These are phyloP conservation scores for Colletotrichum orbiculare DNA, from an alignment of 2,329 filamentous ascomycete genomes.

Conservation along the genomic window DNA sequence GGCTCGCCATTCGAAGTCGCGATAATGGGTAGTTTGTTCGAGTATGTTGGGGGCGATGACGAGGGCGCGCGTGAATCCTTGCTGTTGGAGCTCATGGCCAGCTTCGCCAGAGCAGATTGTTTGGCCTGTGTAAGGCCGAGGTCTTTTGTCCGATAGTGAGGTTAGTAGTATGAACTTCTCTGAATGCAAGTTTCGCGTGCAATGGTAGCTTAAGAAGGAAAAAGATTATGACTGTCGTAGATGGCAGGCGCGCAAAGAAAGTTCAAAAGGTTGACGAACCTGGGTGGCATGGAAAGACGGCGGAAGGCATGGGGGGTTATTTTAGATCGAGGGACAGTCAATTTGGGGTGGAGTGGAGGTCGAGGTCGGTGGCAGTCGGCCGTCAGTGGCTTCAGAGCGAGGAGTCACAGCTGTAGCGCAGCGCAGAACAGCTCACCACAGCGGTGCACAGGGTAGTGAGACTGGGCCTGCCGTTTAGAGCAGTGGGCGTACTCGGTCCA, in stretches of 20 bases:
- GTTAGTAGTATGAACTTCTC: slow-evolving; percentile 13
- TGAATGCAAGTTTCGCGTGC: neutral
- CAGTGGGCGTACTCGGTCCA: slow-evolving; percentile 23
- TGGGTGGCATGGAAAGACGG: slow-evolving; percentile 30
- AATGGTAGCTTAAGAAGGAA: neutral
- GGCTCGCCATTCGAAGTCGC: slow-evolving; percentile 29
- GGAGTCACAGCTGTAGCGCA: slow-evolving; percentile 12
- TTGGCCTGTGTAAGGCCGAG: slow-evolving; percentile 48
- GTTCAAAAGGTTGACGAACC: slow-evolving; percentile 25
- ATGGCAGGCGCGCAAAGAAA: neutral
- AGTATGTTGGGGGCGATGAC: slow-evolving; percentile 45
- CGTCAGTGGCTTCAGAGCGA: slow-evolving; percentile 15
- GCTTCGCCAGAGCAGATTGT: slow-evolving; percentile 55
- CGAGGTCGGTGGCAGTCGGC: slow-evolving; percentile 15
- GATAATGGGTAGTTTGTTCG: slow-evolving; percentile 12
- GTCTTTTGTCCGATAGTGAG: slow-evolving; percentile 32
- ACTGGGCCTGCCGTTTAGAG: slow-evolving; percentile 31
- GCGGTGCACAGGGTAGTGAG: slow-evolving; percentile 9
- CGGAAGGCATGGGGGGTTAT: slow-evolving; percentile 33
- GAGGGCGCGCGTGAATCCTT: slow-evolving; percentile 34
- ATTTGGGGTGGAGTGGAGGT: neutral
- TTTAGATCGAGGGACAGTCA: neutral
- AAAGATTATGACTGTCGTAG: neutral
- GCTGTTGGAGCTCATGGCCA: slow-evolving; percentile 56
- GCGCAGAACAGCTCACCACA: too few species aligned